Percentiles rank a stretch among this genome's conserved stretches.
phyloP scores from a whole-genome alignment of 2,329 filamentous ascomycete species.

The Fusarium dlaminii region DNA sequence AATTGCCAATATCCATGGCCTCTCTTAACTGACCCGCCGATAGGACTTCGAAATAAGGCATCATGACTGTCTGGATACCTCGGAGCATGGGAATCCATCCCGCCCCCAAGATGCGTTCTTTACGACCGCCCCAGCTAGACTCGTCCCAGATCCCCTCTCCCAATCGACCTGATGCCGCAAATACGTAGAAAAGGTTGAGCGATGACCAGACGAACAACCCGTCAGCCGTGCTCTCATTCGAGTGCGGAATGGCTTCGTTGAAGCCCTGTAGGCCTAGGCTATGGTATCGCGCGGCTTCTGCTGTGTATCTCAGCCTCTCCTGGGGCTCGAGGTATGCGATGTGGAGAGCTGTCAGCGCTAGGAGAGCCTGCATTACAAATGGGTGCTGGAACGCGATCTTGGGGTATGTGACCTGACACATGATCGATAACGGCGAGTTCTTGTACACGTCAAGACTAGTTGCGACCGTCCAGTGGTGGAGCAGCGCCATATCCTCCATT shows the following conservation, averaged over 20 bases:
- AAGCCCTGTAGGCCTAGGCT: background rate
- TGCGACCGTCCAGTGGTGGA: conserved; percentile 6
- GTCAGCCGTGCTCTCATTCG: rapidly evolving
- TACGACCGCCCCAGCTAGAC: background rate
- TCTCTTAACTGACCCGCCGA: background rate
- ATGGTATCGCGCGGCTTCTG: background rate
- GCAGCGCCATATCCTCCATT: background rate
- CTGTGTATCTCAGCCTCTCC: background rate
- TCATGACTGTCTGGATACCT: background rate
- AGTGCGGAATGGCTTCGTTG: background rate
- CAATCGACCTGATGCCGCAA: background rate
- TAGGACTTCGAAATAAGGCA: background rate
- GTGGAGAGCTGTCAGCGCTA: background rate
- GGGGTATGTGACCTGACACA: background rate
- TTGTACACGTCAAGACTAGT: background rate
- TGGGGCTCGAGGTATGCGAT: background rate
- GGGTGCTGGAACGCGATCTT: background rate
- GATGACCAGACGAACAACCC: background rate
- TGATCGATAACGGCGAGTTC: background rate
- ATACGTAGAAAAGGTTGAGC: background rate
- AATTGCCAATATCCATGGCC: background rate
- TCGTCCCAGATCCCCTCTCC: conserved; percentile 1
- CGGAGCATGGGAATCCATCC: conserved; percentile 8
- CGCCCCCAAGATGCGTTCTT: background rate
- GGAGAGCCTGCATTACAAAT: background rate